Evolutionary conservation across 331 rosid species (phyloP), one percentile per base, ranked within the genome.

Genomic region (Malus hybrid): DNA sequence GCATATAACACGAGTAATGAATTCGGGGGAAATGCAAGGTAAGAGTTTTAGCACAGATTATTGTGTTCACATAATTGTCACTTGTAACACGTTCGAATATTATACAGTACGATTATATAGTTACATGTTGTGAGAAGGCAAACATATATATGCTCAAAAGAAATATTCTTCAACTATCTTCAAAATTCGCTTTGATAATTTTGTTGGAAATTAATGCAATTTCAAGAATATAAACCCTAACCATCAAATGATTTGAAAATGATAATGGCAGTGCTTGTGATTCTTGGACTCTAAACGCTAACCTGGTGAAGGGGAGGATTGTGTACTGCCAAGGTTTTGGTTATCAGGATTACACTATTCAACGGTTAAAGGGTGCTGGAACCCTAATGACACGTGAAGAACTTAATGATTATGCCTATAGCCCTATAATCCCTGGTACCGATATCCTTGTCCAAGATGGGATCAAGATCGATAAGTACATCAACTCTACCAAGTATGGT

Each of bases 401-500:
- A n/a, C 6, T 20, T 63, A 24, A 15, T 18, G 98, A 89, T 7
- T 71, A 53, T 20, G 76, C 94, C 65, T 24, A 24, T 80, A 63
- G 75, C 56, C 78, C 90, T 7, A 24, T 81, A 18, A 82, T 88
- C 77, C 88, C 91, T 10, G 90, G 76, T 20, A 39, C 89, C 36
- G 75, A 18, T 20, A 60, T 86, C 73, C 77, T 80, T 24, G 78
- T 67, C 50, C 34, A 74, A n/a, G 86, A 66, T 22, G 90, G 87
- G 63, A 72, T 77, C 26, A 34, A 22, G 69, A 79, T 93, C 26
- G 88, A 83, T 28, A 78, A 3, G 13, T 93, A 93, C 60, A 87
- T 93, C 73, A 93, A 91, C 85, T 75, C 96, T 71, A 88, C 96
- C 60, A 84, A 85, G 98, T 91, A 89, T 6, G 65, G 57, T 52